Evolutionary conservation across 2,329 filamentous ascomycete species (phyloP).

Genomic region (Fusarium sp.): DNA sequence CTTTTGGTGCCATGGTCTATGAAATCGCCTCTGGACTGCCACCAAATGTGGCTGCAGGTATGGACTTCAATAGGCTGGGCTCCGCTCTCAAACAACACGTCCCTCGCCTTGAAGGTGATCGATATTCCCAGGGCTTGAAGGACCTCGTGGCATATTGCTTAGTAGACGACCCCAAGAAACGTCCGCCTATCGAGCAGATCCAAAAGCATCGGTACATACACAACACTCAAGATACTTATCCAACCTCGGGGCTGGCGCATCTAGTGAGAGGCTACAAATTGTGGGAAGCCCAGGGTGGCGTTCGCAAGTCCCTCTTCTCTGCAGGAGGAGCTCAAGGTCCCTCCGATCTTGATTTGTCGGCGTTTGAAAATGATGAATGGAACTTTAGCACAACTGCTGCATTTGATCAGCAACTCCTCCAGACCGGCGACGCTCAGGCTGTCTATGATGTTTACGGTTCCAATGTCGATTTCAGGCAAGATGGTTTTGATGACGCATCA

Average conservation of each 20-base stretch:
- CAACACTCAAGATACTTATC: conserved; percentile 69
- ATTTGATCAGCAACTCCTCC: conserved; percentile 68
- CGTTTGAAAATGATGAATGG: conserved; percentile 67
- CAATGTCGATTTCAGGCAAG: conserved; percentile 61
- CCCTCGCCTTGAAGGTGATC: conserved; percentile 75
- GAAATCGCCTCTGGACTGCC: conserved; percentile 83
- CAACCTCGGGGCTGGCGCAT: conserved; percentile 68
- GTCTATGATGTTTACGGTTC: conserved; percentile 69
- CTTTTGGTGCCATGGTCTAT: conserved; percentile 81
- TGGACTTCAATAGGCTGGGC: conserved; percentile 59
- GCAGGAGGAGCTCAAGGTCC: conserved; percentile 66
- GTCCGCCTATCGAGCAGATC: conserved; percentile 75
- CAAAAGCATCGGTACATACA: conserved; percentile 75
- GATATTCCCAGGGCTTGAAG: conserved; percentile 74
- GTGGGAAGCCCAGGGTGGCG: conserved; percentile 79
- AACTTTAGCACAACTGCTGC: conserved; percentile 72
- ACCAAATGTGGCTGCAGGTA: conserved; percentile 69
- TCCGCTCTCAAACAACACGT: conserved; percentile 67
- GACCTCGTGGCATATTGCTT: conserved; percentile 78
- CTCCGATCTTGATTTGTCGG: conserved; percentile 55
- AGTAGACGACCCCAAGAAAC: conserved; percentile 71
- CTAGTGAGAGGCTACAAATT: conserved; percentile 76
- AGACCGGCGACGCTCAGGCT: conserved; percentile 63
- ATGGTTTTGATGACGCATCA: conserved; percentile 59
- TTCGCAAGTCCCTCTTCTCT: conserved; percentile 71